phyloP scores from a whole-genome alignment of 202 grass and related monocot species.

The Digitaria exilis region DNA sequence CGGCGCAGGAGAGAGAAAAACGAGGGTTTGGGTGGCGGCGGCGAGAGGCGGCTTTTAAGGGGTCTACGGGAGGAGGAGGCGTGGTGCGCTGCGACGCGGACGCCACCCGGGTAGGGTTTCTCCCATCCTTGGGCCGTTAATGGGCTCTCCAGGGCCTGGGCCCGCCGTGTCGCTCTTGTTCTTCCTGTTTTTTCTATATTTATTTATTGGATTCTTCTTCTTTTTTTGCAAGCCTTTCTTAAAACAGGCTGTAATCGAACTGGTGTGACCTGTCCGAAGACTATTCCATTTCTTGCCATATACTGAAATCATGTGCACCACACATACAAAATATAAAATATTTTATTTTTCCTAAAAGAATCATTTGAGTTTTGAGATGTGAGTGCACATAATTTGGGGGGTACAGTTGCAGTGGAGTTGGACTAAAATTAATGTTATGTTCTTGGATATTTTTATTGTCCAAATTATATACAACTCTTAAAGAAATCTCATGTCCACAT shows the following conservation, averaged over 20 bases:
- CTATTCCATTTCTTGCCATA: neutral
- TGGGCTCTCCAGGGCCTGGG: constrained; percentile 31
- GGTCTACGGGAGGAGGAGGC: neutral
- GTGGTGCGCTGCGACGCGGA: constrained; percentile 14
- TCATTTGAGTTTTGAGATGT: neutral
- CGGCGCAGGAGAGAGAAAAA: constrained; percentile 65
- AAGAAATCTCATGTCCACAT: neutral
- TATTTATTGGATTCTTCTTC: neutral
- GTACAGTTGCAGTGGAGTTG: neutral
- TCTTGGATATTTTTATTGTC: neutral
- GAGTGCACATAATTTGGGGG: neutral
- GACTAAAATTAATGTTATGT: neutral
- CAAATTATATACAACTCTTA: neutral
- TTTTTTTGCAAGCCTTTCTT: neutral
- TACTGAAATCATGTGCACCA: neutral
- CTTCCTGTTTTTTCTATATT: neutral
- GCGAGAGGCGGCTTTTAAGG: constrained; percentile 67
- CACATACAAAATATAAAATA: neutral
- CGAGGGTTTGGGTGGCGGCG: constrained; percentile 64
- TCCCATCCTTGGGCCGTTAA: constrained; percentile 26
- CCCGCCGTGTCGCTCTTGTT: neutral
- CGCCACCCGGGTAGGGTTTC: constrained; percentile 64
- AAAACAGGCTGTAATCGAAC: neutral
- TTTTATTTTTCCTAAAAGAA: neutral
- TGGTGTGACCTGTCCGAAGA: constrained; percentile 1